A percentile compares a stretch with the other conserved stretches of the same genome.
Evolutionary conservation across 805 yeast species (phyloP).

Genomic region (Pichia scutulata): DNA sequence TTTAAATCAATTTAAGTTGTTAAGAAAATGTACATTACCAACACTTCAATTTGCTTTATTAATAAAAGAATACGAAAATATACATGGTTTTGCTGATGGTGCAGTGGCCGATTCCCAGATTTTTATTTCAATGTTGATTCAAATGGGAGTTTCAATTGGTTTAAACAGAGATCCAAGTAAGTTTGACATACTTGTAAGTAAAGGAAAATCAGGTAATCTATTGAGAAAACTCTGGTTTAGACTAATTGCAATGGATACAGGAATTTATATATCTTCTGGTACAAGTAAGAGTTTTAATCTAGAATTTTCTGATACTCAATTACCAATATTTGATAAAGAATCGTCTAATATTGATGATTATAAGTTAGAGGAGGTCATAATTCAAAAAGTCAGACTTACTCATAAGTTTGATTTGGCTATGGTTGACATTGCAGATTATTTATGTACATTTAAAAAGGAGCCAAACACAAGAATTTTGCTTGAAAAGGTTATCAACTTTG

Average conservation of each 20-base stretch:
- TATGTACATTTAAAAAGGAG: constrained; percentile 34
- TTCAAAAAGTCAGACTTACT: constrained; percentile 27
- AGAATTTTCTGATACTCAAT: constrained; percentile 42
- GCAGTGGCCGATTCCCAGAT: constrained; percentile 37
- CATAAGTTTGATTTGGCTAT: constrained; percentile 26
- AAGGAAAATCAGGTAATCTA: constrained; percentile 31
- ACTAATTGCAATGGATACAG: constrained; percentile 38
- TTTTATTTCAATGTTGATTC: constrained; percentile 47
- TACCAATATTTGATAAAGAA: constrained; percentile 34
- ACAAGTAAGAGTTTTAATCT: constrained; percentile 34
- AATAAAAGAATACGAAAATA: constrained; percentile 41
- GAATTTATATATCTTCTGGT: constrained; percentile 41
- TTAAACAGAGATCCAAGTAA: constrained; percentile 59
- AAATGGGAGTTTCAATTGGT: constrained; percentile 63
- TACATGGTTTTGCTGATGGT: constrained; percentile 49
- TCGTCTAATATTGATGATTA: constrained; percentile 32
- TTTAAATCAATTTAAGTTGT: constrained; percentile 44
- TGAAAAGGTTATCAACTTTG: constrained; percentile 30
- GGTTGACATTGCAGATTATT: constrained; percentile 29
- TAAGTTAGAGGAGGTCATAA: constrained; percentile 35
- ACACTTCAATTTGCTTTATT: constrained; percentile 48
- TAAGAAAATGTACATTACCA: constrained; percentile 40
- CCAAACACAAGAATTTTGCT: constrained; percentile 34
- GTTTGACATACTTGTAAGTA: constrained; percentile 24
- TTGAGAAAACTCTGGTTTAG: constrained; percentile 56